Base-by-base conservation (phyloP, 495 filamentous ascomycete species). In the Arthonia radiata region DNA sequence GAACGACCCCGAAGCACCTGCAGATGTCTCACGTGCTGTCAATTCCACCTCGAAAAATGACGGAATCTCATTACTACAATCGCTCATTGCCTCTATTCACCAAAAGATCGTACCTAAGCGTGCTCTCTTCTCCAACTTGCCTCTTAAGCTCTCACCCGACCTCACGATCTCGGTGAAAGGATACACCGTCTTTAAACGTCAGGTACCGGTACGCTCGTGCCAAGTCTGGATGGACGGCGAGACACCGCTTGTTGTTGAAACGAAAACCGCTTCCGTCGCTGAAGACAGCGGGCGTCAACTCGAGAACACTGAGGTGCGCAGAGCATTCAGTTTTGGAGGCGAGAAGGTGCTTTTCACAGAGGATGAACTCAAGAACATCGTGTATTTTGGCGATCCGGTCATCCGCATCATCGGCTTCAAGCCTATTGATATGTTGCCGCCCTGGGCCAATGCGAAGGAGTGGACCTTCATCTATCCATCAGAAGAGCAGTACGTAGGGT, bases 331-430 rank as follows among this genome's bases (percentile, higher is more conserved):
- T 38, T 94, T 92, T 36, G 89, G 83, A 17, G 80, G 77, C 12
- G 78, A 91, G 35, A 74, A 81, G 27, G 64, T 99, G 23, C 50
- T 69, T 12, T 99, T 99, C 47, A 71, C 66, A 2, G 54, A 62
- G 2, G 81, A 92, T 17, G 86, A 94, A 43, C 60, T 75, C 31
- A 67, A 69, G 31, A 49, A 57, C 10, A 53, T 99, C 32, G 65
- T 71, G 22, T 48, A 76, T 31, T 82, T 91, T 39, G 79, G 78
- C 9, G 59, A 75, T 13, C 74, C 81, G 3, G 57, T 71, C 17
- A 71, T 99, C 32, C 69, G 82, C 4, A 73, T 99, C 29, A 73
- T 94, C 30, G 89, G 89, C 3, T 99, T 99, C 59, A 99, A 92
- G 41, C 66, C 75, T 3, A 48, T 71, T 11, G 62, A 64, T 5